Percentiles rank a stretch among this genome's conserved stretches.
These are phyloP conservation scores for Teratosphaeria zuluensis DNA, from an alignment of 2,329 filamentous ascomycete species.

Conservation along the genomic window DNA sequence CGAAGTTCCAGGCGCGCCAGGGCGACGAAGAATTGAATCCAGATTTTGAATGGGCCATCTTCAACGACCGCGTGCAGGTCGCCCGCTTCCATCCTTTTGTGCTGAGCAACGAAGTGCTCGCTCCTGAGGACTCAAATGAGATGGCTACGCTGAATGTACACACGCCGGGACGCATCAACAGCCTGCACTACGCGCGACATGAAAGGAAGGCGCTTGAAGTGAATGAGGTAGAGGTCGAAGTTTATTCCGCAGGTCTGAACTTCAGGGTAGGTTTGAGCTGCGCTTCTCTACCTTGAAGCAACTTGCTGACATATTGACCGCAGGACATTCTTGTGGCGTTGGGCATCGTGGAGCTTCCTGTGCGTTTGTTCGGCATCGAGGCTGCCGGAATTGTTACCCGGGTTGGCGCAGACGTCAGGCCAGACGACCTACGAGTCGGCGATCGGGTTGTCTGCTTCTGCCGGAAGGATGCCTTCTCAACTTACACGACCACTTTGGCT, in stretches of 20 bases:
- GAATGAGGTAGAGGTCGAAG: not conserved
- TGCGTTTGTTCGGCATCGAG: conserved; percentile 24
- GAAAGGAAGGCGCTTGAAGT: not conserved
- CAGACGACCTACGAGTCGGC: conserved; percentile 13
- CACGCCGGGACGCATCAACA: not conserved
- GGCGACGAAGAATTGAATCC: not conserved
- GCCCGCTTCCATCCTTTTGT: not conserved
- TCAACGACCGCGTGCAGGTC: not conserved
- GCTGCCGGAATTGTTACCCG: conserved; percentile 23
- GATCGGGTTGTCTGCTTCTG: conserved; percentile 12
- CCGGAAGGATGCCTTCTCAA: conserved; percentile 5
- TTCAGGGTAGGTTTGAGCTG: not conserved
- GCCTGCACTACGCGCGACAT: not conserved
- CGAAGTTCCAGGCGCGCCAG: not conserved
- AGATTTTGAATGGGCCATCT: not conserved
- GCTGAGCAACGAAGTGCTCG: not conserved
- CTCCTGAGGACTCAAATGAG: not conserved
- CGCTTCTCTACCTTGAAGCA: not conserved
- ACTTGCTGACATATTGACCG: not conserved
- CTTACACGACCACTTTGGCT: conserved; percentile 4
- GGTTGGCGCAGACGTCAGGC: conserved; percentile 20
- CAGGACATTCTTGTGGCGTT: not conserved
- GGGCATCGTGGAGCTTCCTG: not conserved
- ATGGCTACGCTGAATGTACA: not conserved
- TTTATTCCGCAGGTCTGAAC: not conserved